These are phyloP conservation scores for Diddensiella santjacobensis DNA, from an alignment of 805 yeast species.

Conservation along the genomic window DNA sequence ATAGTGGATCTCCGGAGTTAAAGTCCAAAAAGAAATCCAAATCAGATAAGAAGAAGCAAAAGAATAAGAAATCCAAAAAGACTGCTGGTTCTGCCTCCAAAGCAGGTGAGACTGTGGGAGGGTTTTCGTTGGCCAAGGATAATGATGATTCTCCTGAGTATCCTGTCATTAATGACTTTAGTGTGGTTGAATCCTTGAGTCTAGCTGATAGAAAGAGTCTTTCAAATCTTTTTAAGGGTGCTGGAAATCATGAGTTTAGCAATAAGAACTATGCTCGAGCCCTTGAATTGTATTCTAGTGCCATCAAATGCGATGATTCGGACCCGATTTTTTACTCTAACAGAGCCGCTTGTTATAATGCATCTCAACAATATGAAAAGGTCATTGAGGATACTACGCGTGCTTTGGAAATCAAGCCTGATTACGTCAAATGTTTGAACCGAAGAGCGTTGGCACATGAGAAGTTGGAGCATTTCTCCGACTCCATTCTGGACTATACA, in stretches of 20 bases:
- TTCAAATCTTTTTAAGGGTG: constrained; percentile 77
- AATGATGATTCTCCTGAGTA: constrained; percentile 31
- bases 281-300: constrained; percentile 71
- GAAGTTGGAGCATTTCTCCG: constrained; percentile 67
- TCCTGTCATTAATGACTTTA: constrained; percentile 32
- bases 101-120: constrained; percentile 18
- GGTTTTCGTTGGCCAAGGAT: constrained; percentile 17
- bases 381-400: constrained; percentile 83
- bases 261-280: constrained; percentile 69
- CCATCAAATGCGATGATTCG: constrained; percentile 58
- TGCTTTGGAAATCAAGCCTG: constrained; percentile 83
- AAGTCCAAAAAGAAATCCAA: neutral
- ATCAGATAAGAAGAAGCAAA: constrained; percentile 13
- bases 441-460: constrained; percentile 95
- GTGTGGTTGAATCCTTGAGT: constrained; percentile 21
- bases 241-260: constrained; percentile 80
- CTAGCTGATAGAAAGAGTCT: constrained; percentile 41
- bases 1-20: neutral
- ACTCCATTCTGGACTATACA: constrained; percentile 88
- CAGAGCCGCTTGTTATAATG: constrained; percentile 93
- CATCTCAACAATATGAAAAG: constrained; percentile 72
- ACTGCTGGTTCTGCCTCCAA: constrained; percentile 18
- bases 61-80: constrained; percentile 19
- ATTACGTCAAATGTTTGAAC: constrained; percentile 83
- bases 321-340: constrained; percentile 93